Base-by-base conservation (phyloP, 768 basidiomycete genomes). In the Lactifluus pinguis region DNA sequence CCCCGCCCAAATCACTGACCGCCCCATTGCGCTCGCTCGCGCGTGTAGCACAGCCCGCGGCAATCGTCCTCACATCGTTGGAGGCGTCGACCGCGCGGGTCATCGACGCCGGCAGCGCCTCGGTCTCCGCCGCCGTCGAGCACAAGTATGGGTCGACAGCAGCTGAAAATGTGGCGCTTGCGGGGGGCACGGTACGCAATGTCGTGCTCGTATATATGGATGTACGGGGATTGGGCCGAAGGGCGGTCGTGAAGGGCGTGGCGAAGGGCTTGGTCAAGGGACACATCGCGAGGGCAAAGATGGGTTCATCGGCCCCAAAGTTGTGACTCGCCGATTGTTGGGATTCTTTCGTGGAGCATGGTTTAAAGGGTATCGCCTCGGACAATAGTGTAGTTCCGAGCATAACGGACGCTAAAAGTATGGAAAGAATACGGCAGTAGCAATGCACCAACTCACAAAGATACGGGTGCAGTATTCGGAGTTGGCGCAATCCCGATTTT, bases 191-290 rank as follows among this genome's bases (percentile, higher is more conserved):
- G 50, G 38, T 41, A 50, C 59, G 60, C 6, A 65, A 66, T 50
- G 57, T 65, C 53, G 60, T 65, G 42, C 63, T 66, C 1, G 63
- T 65, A 19, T 66, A 66, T 32, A 57, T 65, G 32, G 65, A 64
- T 44, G 38, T 59, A 49, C 63, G 49, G 0, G 65, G 65, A 3
- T 34, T 66, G 2, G 63, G 63, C 2, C 41, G 65, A 6, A 34
- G 53, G 13, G 63, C 57, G 21, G 38, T 66, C 53, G 63, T 66
- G 38, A 65, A 50, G 45, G 55, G 53, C 15, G 19, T 30, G 54
- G 56, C 55, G 39, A 61, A 55, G 53, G 17, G 34, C 6, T 66
- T 53, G 59, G 53, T 49, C 45, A 55, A 47, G 63, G 60, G 39
- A 13, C 57, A 1, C 3, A 32, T 55, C 15, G 17, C 19, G 38